A percentile compares a stretch with the other conserved stretches of the same genome.
phyloP scores from a whole-genome alignment of 1,284 basidiomycete species.

The Tilletia setariae region DNA sequence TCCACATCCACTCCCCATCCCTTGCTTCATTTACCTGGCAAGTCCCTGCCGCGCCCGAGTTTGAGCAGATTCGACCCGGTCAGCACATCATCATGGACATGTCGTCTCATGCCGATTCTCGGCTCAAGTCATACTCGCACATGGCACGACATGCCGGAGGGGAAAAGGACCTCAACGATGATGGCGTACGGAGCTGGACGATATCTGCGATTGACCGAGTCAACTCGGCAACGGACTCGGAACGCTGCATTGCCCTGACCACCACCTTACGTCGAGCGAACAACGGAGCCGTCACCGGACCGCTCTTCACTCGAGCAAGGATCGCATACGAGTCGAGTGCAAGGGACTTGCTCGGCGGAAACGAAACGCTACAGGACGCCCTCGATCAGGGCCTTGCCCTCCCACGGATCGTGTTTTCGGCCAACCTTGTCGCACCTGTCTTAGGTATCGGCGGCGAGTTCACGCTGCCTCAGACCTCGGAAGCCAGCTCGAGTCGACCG shows the following conservation, averaged over 20 bases:
- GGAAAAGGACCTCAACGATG: slow-evolving; percentile 31
- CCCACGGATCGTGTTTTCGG: neutral
- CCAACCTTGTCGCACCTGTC: slow-evolving; percentile 3
- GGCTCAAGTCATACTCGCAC: slow-evolving; percentile 30
- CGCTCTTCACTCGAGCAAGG: slow-evolving; percentile 19
- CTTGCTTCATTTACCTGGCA: slow-evolving; percentile 21
- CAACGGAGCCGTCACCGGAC: slow-evolving; percentile 24
- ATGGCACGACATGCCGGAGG: slow-evolving; percentile 30
- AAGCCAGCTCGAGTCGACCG: neutral
- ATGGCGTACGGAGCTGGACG: slow-evolving; percentile 29
- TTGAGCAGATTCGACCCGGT: slow-evolving; percentile 19
- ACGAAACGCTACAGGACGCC: neutral
- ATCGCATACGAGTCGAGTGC: neutral
- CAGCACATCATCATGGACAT: slow-evolving; percentile 34
- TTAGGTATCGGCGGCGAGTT: slow-evolving; percentile 14
- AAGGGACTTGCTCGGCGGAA: neutral
- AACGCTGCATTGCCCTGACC: neutral
- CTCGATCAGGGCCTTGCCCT: neutral
- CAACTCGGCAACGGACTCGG: neutral
- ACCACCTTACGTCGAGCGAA: slow-evolving; percentile 27
- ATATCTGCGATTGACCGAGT: slow-evolving; percentile 21
- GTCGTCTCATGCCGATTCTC: slow-evolving; percentile 18
- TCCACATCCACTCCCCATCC: slow-evolving; percentile 20
- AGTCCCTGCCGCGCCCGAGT: neutral
- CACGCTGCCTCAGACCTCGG: neutral